These are phyloP conservation scores for Protomyces inouyei DNA, from an alignment of 1,139 yeast species.

Conservation along the genomic window DNA sequence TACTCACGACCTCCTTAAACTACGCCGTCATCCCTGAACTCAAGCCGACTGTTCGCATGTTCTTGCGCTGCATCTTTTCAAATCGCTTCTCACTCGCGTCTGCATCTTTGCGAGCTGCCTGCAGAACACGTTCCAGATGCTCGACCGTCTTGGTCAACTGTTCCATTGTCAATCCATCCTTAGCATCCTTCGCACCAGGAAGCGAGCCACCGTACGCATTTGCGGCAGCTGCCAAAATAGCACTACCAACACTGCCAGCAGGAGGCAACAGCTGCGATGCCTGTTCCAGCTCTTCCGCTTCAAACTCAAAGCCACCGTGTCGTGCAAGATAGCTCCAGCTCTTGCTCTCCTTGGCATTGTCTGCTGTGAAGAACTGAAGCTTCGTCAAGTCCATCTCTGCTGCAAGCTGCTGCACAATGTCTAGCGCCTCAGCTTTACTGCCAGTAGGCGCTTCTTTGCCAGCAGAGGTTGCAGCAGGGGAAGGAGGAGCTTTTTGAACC, in stretches of 20 bases:
- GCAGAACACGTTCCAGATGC: conserved; percentile 29
- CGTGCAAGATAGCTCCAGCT: not conserved
- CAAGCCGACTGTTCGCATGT: conserved; percentile 4
- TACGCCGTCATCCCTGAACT: not conserved
- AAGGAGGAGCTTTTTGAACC: not conserved
- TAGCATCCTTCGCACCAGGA: not conserved
- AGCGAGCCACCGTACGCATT: conserved; percentile 24
- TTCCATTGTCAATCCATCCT: conserved; percentile 1
- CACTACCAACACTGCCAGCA: conserved; percentile 8
- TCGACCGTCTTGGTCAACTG: conserved; percentile 18
- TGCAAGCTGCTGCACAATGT: conserved; percentile 14
- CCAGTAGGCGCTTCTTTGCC: not conserved
- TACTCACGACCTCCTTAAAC: not conserved
- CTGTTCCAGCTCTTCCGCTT: conserved; percentile 7
- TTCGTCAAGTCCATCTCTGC: conserved; percentile 8
- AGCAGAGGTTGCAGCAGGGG: not conserved
- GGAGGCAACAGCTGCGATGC: conserved; percentile 14
- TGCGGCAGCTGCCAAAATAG: conserved; percentile 18
- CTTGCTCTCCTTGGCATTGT: not conserved
- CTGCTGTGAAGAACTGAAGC: conserved; percentile 12
- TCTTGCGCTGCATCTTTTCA: conserved; percentile 30
- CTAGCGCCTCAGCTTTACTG: conserved; percentile 6
- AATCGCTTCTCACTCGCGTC: conserved; percentile 28
- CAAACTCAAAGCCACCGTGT: not conserved
- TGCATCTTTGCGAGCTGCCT: conserved; percentile 29